Base-by-base conservation (phyloP, 371 early-diverging fungal species). In the Massospora cicadina region DNA sequence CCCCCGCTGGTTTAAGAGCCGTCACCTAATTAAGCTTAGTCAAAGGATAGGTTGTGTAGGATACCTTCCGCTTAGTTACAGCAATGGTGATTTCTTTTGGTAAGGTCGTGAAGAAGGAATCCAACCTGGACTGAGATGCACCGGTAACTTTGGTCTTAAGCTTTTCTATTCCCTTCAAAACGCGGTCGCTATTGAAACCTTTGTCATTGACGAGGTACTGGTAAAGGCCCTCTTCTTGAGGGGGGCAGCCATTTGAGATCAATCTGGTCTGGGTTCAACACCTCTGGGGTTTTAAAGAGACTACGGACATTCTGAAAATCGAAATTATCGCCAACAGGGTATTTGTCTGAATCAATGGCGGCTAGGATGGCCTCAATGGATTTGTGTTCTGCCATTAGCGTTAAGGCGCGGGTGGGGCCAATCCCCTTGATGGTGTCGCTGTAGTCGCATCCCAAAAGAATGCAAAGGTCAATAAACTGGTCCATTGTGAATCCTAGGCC, bases 391-490 rank as follows among this genome's bases (percentile, higher is more conserved):
- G 86, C 82, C 67, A 99, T 95, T 55, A 95, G 71, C 28, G 74
- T 75, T n/a, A 88, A 79, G 0, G 98, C 99, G 17, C 84, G 81
- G n/a, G 87, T 82, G 17, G 97, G 97, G 0, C 99, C 99, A 62
- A 99, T 85, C 1, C 98, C 98, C 68, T 84, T 90, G 69, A 99
- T 93, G 24, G 91, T 88, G 58, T 95, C 91, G 61, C 92, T 93
- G 77, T 98, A 99, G 77, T 99, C 99, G 78, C 99, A 99, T 33
- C 99, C 99, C 54, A 99, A 77, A 58, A 99, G 73, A 65, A 99
- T 99, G 78, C 99, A 99, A 55, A 99, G 73, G 72, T 99, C 99
- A 25, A 98, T 89, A 72, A 99, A 99, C 87, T 94, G 75, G 54
- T 81, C 79, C 77, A 81, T 78, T 2, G 75, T 79, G 65, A 98